Evolutionary conservation across 164 flowering plant species (phyloP).

Genomic region (Tetracentron sinense): DNA sequence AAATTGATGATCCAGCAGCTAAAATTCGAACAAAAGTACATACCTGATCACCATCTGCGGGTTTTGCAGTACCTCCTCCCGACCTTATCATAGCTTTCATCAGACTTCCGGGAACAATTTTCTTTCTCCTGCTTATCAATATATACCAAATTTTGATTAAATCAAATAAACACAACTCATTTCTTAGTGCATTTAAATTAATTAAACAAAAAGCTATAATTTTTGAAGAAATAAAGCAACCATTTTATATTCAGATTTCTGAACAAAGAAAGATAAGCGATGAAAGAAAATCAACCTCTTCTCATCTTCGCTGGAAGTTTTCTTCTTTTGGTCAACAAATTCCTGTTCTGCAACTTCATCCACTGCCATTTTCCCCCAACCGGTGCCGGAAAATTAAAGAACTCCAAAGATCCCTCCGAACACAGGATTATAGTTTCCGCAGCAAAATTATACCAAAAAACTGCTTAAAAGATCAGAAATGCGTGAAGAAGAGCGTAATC

Average conservation of each 20-base stretch:
- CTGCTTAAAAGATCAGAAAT: too few species aligned
- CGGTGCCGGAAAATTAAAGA: conserved; percentile 3
- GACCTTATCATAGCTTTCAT: conserved; percentile 89
- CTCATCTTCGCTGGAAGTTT: conserved; percentile 43
- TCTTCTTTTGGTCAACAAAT: conserved; percentile 45
- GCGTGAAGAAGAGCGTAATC: too few species aligned
- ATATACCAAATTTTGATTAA: not conserved
- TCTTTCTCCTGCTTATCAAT: conserved; percentile 53
- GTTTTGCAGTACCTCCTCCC: conserved; percentile 61
- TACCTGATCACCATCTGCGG: conserved; percentile 91
- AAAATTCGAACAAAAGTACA: not conserved
- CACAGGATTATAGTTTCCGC: too few species aligned
- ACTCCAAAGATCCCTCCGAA: too few species aligned
- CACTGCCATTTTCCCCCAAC: conserved; percentile 20
- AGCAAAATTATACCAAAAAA: too few species aligned
- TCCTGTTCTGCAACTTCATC: conserved; percentile 33
- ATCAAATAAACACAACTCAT: not conserved
- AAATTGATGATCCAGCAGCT: too few species aligned
- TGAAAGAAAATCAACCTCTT: conserved; percentile 32
- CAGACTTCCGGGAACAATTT: conserved; percentile 73
- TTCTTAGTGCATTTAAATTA: not conserved
- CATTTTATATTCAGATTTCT: not conserved
- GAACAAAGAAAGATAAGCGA: too few species aligned
- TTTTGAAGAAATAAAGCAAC: not conserved
- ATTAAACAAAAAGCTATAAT: not conserved